Evolutionary conservation across 306 rosid species (phyloP).

Genomic region (Canavalia ensiformis): DNA sequence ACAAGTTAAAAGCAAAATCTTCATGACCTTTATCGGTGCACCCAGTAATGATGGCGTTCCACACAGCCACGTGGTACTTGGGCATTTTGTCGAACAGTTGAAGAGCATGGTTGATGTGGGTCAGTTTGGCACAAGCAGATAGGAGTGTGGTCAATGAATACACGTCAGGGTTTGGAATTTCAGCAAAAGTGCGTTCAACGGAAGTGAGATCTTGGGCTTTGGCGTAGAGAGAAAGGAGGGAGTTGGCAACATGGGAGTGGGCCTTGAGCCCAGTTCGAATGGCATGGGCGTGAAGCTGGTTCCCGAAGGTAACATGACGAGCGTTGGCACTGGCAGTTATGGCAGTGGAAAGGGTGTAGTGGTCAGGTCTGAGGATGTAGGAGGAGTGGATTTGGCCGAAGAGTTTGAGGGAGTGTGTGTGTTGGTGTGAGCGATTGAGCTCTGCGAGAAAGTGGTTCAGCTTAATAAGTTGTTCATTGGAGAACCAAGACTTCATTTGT

Average conservation of each 20-base stretch:
- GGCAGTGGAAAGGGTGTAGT: slow-evolving; percentile 72
- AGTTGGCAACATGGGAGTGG: slow-evolving; percentile 70
- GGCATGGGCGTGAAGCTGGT: slow-evolving; percentile 69
- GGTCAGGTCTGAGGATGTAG: slow-evolving; percentile 59
- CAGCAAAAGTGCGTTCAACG: slow-evolving; percentile 51
- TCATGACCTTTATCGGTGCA: slow-evolving; percentile 52
- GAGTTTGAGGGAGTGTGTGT: slow-evolving; percentile 57
- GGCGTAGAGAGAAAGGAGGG: slow-evolving; percentile 72
- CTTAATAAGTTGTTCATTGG: slow-evolving; percentile 48
- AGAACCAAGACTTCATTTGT: neutral
- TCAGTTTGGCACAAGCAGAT: slow-evolving; percentile 64
- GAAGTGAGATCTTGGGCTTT: slow-evolving; percentile 59
- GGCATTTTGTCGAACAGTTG: slow-evolving; percentile 68
- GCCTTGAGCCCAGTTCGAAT: slow-evolving; percentile 58
- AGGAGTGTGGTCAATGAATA: slow-evolving; percentile 83
- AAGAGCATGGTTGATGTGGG: slow-evolving; percentile 53
- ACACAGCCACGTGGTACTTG: slow-evolving; percentile 57
- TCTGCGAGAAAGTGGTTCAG: slow-evolving; percentile 61
- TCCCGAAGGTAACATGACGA: slow-evolving; percentile 52
- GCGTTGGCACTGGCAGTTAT: slow-evolving; percentile 62
- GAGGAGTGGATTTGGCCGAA: slow-evolving; percentile 66
- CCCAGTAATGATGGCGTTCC: slow-evolving; percentile 84
- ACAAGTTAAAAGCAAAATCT: slow-evolving; percentile 57
- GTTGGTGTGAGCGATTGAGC: slow-evolving; percentile 57
- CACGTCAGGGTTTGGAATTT: slow-evolving; percentile 60